Evolutionary conservation across 768 basidiomycete genomes (phyloP).

Genomic region (Rhodosporidiobolus odoratus): DNA sequence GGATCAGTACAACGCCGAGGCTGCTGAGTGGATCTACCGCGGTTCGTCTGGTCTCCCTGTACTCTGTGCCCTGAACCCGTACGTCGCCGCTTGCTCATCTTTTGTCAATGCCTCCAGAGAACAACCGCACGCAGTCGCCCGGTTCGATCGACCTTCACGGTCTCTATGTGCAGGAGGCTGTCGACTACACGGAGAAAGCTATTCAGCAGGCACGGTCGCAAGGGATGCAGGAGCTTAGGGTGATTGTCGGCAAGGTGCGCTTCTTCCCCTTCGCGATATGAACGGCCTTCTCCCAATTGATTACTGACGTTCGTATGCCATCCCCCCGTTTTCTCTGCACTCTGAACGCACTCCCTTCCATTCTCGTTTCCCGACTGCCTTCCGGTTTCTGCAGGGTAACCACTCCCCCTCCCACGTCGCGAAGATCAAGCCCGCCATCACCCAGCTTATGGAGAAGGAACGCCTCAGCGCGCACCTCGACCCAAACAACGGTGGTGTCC

Average conservation of each 20-base stretch:
- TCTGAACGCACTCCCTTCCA: background rate
- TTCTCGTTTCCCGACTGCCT: background rate
- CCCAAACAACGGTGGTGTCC: constrained; percentile 72
- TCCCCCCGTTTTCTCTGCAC: background rate
- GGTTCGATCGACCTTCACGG: constrained; percentile 87
- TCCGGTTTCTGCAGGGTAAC: constrained; percentile 56
- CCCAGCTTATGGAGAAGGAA: constrained; percentile 72
- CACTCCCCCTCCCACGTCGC: constrained; percentile 71
- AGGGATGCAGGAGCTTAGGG: constrained; percentile 61
- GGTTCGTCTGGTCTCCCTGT: constrained; percentile 51
- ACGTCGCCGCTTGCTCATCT: background rate
- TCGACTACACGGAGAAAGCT: constrained; percentile 64
- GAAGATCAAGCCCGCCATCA: constrained; percentile 88
- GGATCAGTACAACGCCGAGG: constrained; percentile 71
- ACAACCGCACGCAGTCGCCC: constrained; percentile 68
- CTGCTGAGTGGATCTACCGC: constrained; percentile 79
- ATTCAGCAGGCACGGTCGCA: constrained; percentile 61
- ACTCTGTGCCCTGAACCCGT: background rate
- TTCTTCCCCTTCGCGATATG: background rate
- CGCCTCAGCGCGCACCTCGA: constrained; percentile 67
- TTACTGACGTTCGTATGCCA: too few species aligned
- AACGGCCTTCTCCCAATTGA: background rate
- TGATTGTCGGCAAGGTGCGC: constrained; percentile 67
- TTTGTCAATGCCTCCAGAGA: constrained; percentile 52
- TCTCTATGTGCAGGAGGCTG: constrained; percentile 87